A percentile compares a stretch with the other conserved stretches of the same genome.
phyloP scores from a whole-genome alignment of 2,329 filamentous ascomycete species.

The Apiospora marii region DNA sequence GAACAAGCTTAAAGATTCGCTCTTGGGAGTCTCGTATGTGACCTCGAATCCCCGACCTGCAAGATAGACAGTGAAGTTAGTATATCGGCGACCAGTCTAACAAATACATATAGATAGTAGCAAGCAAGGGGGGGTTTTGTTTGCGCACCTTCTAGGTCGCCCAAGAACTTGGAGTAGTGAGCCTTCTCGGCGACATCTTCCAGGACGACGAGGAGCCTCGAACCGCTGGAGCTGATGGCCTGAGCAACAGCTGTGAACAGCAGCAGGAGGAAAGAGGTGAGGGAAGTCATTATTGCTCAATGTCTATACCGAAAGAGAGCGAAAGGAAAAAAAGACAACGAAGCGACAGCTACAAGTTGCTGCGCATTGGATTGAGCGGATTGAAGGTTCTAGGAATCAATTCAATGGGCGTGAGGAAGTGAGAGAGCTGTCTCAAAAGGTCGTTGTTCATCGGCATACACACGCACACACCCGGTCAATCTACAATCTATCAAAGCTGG shows the following conservation, averaged over 20 bases:
- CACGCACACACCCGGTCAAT: not conserved
- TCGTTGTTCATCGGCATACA: not conserved
- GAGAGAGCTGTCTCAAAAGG: slow-evolving; percentile 1
- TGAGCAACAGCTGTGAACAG: slow-evolving; percentile 71
- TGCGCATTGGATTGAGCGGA: slow-evolving; percentile 23
- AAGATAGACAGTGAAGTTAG: not conserved
- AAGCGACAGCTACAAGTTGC: slow-evolving; percentile 22
- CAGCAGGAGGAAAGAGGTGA: slow-evolving; percentile 74
- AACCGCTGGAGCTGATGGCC: slow-evolving; percentile 81
- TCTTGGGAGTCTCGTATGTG: slow-evolving; percentile 84
- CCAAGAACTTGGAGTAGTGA: slow-evolving; percentile 82
- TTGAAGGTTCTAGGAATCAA: slow-evolving; percentile 5
- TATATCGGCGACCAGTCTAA: not conserved
- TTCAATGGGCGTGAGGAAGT: not conserved
- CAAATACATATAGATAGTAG: not conserved
- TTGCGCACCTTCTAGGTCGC: slow-evolving; percentile 71
- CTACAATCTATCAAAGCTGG: not conserved
- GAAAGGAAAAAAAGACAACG: slow-evolving; percentile 2
- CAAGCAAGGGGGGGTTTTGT: too few species aligned
- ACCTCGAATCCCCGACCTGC: slow-evolving; percentile 84
- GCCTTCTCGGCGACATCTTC: slow-evolving; percentile 81
- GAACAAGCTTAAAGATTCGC: slow-evolving; percentile 79
- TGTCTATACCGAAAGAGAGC: not conserved
- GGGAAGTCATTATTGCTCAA: slow-evolving; percentile 69
- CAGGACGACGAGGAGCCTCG: slow-evolving; percentile 83